A percentile compares a stretch with the other conserved stretches of the same genome.
phyloP scores from a whole-genome alignment of 768 basidiomycete species.

The Hericium rajendrae region DNA sequence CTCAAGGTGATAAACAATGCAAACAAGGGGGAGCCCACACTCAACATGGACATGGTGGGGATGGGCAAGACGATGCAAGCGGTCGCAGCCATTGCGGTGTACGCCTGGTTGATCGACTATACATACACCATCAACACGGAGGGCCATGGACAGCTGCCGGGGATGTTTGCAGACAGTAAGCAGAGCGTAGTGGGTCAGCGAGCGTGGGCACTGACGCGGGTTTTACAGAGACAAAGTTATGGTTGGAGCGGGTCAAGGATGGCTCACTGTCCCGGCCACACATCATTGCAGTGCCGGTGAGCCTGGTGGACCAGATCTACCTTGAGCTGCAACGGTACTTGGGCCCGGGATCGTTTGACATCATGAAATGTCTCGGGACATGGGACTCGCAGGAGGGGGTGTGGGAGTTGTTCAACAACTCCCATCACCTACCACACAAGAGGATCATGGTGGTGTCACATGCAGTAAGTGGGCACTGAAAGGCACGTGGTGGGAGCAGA shows the following conservation, averaged over 20 bases:
- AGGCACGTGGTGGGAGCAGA: no score
- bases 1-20: conserved; percentile 10
- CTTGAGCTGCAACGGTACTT: no score
- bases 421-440: no score
- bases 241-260: neutral
- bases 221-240: neutral
- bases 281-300: no score
- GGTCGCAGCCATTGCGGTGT: conserved; percentile 10
- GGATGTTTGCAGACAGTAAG: neutral
- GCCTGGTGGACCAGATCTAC: no score
- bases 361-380: no score
- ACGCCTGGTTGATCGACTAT: neutral
- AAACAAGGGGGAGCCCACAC: neutral
- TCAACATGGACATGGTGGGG: conserved; percentile 20
- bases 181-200: neutral
- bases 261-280: no score
- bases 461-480: no score
- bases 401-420: no score
- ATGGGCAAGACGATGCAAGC: conserved; percentile 19
- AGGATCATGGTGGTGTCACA: no score
- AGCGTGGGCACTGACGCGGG: neutral
- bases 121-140: neutral
- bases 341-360: no score
- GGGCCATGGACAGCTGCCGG: neutral
- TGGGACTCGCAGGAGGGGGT: no score